Evolutionary conservation across 495 filamentous ascomycete genomes (phyloP).

Genomic region (Annulohypoxylon moriforme): DNA sequence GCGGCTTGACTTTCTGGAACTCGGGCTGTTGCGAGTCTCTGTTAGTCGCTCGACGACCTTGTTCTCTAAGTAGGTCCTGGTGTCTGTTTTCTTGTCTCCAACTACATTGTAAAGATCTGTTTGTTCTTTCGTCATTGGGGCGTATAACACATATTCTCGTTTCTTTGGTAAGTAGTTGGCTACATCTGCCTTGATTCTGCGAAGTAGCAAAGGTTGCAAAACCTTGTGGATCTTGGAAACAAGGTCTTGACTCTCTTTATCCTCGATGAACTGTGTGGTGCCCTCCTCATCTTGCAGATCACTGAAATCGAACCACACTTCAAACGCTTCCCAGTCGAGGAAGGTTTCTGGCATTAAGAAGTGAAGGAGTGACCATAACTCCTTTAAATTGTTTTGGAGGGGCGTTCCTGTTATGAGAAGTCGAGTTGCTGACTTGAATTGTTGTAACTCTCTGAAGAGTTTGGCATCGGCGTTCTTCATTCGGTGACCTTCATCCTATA

Average conservation of each 20-base stretch:
- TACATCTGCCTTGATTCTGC: slow-evolving; percentile 92
- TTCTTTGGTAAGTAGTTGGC: slow-evolving; percentile 91
- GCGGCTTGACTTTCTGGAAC: slow-evolving; percentile 50
- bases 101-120: slow-evolving; percentile 91
- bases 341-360: slow-evolving; percentile 95
- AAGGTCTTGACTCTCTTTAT: slow-evolving; percentile 82
- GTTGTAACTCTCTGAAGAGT: slow-evolving; percentile 85
- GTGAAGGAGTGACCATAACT: slow-evolving; percentile 94
- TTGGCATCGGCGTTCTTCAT: slow-evolving; percentile 97
- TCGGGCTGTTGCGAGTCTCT: slow-evolving; percentile 52
- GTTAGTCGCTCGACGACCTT: slow-evolving; percentile 81
- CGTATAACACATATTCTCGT: slow-evolving; percentile 93
- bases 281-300: slow-evolving; percentile 80
- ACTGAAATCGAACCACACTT: slow-evolving; percentile 96
- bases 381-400: slow-evolving; percentile 93
- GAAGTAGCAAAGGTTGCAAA: slow-evolving; percentile 88
- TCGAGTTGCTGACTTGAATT: slow-evolving; percentile 88
- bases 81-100: slow-evolving; percentile 74
- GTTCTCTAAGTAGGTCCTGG: slow-evolving; percentile 82
- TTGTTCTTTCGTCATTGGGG: slow-evolving; percentile 87
- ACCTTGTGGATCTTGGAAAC: slow-evolving; percentile 92
- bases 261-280: slow-evolving; percentile 75
- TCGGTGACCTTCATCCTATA: slow-evolving; percentile 91
- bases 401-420: slow-evolving; percentile 96
- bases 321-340: slow-evolving; percentile 86